Conservation (phyloP, 2,329 filamentous ascomycete genomes). For the Monilinia polystroma region DNA sequence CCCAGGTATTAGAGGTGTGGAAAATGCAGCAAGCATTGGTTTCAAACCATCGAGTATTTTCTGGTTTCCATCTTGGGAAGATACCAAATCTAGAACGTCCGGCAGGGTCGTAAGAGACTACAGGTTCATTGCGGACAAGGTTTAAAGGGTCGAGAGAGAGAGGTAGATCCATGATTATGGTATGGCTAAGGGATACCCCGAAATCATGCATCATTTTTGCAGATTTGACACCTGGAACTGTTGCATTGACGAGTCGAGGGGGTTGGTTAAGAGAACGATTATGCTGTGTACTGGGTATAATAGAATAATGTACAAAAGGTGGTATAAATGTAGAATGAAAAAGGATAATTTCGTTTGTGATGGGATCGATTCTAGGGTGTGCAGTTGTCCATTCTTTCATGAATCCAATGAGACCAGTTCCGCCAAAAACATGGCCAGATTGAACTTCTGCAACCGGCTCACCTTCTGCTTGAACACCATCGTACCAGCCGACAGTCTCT, state of each 20-base stretch:
- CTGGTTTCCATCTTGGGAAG: slow-evolving; percentile 61
- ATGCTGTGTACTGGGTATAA: slow-evolving; percentile 46
- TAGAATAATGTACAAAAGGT: slow-evolving; percentile 67
- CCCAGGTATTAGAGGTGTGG: slow-evolving; percentile 71
- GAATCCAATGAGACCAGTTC: slow-evolving; percentile 55
- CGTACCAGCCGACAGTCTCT: slow-evolving; percentile 70
- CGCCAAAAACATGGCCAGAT: slow-evolving; percentile 55
- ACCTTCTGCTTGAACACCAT: slow-evolving; percentile 58
- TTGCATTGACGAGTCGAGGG: slow-evolving; percentile 47
- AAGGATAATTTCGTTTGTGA: slow-evolving; percentile 63
- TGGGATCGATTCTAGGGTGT: slow-evolving; percentile 65
- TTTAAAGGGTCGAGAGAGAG: slow-evolving; percentile 64
- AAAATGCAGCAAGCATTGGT: slow-evolving; percentile 68
- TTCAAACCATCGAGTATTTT: slow-evolving; percentile 63
- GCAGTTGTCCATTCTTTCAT: slow-evolving; percentile 72
- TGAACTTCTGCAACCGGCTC: slow-evolving; percentile 39
- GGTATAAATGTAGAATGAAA: slow-evolving; percentile 65
- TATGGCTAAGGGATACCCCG: slow-evolving; percentile 61
- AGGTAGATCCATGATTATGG: slow-evolving; percentile 68
- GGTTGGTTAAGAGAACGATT: slow-evolving; percentile 36
- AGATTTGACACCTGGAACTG: slow-evolving; percentile 59
- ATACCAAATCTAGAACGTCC: slow-evolving; percentile 63
- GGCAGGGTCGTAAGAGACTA: slow-evolving; percentile 58
- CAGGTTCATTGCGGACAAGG: slow-evolving; percentile 53
- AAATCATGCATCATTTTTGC: slow-evolving; percentile 79